These are phyloP conservation scores for Sarcodon sp. DNA, from an alignment of 768 basidiomycete species.

Conservation along the genomic window DNA sequence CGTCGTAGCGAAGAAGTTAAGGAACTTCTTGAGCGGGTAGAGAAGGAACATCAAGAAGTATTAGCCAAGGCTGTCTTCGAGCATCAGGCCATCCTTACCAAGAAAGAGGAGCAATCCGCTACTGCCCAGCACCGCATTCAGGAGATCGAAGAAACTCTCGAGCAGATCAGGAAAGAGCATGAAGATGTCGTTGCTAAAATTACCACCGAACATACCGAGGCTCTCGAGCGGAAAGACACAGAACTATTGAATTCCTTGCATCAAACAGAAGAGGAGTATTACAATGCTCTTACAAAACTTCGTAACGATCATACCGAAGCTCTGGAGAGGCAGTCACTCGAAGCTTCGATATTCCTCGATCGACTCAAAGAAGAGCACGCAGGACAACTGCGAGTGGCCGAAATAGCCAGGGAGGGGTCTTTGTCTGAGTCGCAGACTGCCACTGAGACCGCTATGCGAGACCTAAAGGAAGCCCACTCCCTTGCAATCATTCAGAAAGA, in stretches of 20 bases:
- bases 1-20: slow-evolving; percentile 43
- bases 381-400: slow-evolving; percentile 56
- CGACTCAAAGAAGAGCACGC: slow-evolving; percentile 69
- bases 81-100: slow-evolving; percentile 38
- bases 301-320: slow-evolving; percentile 59
- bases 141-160: slow-evolving; percentile 37
- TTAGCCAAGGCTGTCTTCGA: slow-evolving; percentile 34
- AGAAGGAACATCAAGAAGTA: slow-evolving; percentile 38
- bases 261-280: slow-evolving; percentile 71
- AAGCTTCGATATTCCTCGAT: slow-evolving; percentile 50
- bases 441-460: slow-evolving; percentile 44
- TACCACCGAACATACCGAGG: slow-evolving; percentile 38
- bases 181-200: slow-evolving; percentile 35
- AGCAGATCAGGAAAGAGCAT: slow-evolving; percentile 38
- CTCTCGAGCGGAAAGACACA: slow-evolving; percentile 48
- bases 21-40: slow-evolving; percentile 32
- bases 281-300: slow-evolving; percentile 67
- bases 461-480: slow-evolving; percentile 62
- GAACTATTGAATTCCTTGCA: slow-evolving; percentile 42
- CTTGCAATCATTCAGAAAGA: slow-evolving; percentile 58
- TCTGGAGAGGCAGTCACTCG: slow-evolving; percentile 46
- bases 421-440: slow-evolving; percentile 65
- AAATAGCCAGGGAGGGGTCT: slow-evolving; percentile 64
- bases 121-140: slow-evolving; percentile 31
- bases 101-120: slow-evolving; percentile 50